Base-by-base conservation (phyloP, 2,329 filamentous ascomycete genomes). In the Byssothecium circinans region DNA sequence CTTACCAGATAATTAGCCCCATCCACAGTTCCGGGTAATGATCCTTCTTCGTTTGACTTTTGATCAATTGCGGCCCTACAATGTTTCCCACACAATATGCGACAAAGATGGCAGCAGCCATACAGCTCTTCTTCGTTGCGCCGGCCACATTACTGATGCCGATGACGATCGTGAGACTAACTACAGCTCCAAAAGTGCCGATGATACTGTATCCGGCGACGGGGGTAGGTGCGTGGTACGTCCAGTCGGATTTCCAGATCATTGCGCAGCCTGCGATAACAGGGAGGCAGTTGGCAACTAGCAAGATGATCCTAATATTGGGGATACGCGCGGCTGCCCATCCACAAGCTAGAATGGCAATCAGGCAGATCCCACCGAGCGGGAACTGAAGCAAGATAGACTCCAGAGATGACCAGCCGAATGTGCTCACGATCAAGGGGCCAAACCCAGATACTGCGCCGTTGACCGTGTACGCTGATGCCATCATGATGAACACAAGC, bases 71-170 rank as follows among this genome's bases (percentile, higher is more conserved):
- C 3, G 87, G 87, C 0, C 87, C 87, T 19, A 90, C 82, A 41
- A 91, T 90, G 57, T 90, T 90, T 1, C 87, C 82, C 6, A 90
- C 83, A 45, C 85, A 88, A 61, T 90, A 90, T 0, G 85, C 86
- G 0, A 88, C 85, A 53, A 90, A 91, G 1, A 88, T 85, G 0
- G 84, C 83, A 0, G 84, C 83, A 0, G 87, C 85, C 78, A 87
- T 89, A 59, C 87, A 84, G 53, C 83, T 87, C 75, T 90, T 90
- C 73, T 91, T 91, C 0, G 87, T 90, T 19, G 87, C 81, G 14
- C 88, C 87, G 0, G 87, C 86, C 0, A 90, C 85, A 54, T 91
- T 91, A 10, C 81, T 81, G 76, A 81, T 81, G 0, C 79, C 80
- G 2, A 83, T 61, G 0, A 75, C 76, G 34, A 84, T 81, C 2